Evolutionary conservation across 1,284 basidiomycete species (phyloP).

Genomic region (Naganishia liquefaciens): DNA sequence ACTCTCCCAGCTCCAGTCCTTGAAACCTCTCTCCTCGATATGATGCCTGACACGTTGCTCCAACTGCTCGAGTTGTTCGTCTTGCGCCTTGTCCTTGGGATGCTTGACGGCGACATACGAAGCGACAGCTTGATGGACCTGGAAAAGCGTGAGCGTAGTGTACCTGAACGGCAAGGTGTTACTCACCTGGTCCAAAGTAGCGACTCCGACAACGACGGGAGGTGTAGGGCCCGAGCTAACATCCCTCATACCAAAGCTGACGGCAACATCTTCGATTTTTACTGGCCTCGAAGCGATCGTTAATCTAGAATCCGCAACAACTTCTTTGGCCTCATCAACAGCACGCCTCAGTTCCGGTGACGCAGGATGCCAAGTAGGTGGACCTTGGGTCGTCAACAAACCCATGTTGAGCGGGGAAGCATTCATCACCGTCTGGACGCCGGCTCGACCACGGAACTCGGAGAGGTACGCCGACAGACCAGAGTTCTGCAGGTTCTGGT

Average conservation of each 20-base stretch:
- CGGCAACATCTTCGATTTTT: slow-evolving; percentile 35
- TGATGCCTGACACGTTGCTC: slow-evolving; percentile 12
- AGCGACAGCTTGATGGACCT: slow-evolving; percentile 31
- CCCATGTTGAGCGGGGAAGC: slow-evolving; percentile 94
- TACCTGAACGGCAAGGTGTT: not conserved
- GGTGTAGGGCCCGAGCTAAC: slow-evolving; percentile 3
- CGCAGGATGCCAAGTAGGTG: slow-evolving; percentile 85
- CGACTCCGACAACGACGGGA: slow-evolving; percentile 28
- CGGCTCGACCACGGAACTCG: slow-evolving; percentile 63
- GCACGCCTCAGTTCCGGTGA: slow-evolving; percentile 29
- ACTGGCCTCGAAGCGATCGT: not conserved
- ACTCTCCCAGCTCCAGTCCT: slow-evolving; percentile 34
- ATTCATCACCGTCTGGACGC: slow-evolving; percentile 69
- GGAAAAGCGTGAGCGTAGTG: not conserved
- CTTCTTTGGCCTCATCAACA: slow-evolving; percentile 17
- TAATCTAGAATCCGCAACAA: slow-evolving; percentile 3
- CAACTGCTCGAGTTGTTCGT: slow-evolving; percentile 8
- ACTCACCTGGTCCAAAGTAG: slow-evolving; percentile 28
- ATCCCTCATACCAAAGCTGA: slow-evolving; percentile 33
- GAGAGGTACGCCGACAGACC: slow-evolving; percentile 65
- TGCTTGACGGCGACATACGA: slow-evolving; percentile 28
- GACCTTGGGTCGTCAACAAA: slow-evolving; percentile 65
- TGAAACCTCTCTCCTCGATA: slow-evolving; percentile 22
- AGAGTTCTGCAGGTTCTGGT: slow-evolving; percentile 78
- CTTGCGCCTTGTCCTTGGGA: slow-evolving; percentile 13